phyloP scores from a whole-genome alignment of 768 basidiomycete species.

The Mycena alexandri region DNA sequence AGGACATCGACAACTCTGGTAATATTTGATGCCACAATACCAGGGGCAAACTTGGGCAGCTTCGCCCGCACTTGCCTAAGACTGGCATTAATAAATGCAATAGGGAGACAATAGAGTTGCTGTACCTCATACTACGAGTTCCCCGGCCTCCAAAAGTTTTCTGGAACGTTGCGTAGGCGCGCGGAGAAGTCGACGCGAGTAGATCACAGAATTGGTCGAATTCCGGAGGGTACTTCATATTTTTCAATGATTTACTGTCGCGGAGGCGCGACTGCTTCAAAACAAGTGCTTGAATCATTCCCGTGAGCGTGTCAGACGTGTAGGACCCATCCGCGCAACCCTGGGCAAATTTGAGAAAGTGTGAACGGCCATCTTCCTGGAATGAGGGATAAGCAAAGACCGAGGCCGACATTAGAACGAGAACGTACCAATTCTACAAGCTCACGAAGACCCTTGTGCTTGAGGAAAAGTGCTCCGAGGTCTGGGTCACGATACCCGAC shows the following conservation, averaged over 20 bases:
- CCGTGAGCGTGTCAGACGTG: slow-evolving; percentile 33
- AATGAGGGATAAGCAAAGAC: not conserved
- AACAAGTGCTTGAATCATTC: slow-evolving; percentile 37
- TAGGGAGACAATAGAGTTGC: not conserved
- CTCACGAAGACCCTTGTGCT: slow-evolving; percentile 33
- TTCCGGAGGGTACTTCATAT: slow-evolving; percentile 33
- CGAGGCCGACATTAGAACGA: no score
- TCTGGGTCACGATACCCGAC: slow-evolving; percentile 25
- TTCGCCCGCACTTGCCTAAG: slow-evolving; percentile 25
- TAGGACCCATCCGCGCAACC: slow-evolving; percentile 34
- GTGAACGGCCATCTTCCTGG: slow-evolving; percentile 37
- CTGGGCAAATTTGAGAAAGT: slow-evolving; percentile 37
- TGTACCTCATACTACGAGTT: slow-evolving; percentile 24
- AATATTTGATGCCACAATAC: slow-evolving; percentile 26
- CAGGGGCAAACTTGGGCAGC: slow-evolving; percentile 30
- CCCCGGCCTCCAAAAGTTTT: slow-evolving; percentile 34
- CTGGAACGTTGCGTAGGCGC: slow-evolving; percentile 33
- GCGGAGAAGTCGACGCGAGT: slow-evolving; percentile 15
- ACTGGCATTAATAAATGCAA: not conserved
- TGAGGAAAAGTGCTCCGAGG: slow-evolving; percentile 34
- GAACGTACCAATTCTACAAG: slow-evolving; percentile 36
- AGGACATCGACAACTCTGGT: slow-evolving; percentile 8
- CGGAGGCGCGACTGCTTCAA: slow-evolving; percentile 27
- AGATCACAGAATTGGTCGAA: slow-evolving; percentile 39
- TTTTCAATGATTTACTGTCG: slow-evolving; percentile 33